Percentiles rank a stretch among this genome's conserved stretches.
phyloP scores from a whole-genome alignment of 768 basidiomycete genomes.

The Lyophyllum semitale region DNA sequence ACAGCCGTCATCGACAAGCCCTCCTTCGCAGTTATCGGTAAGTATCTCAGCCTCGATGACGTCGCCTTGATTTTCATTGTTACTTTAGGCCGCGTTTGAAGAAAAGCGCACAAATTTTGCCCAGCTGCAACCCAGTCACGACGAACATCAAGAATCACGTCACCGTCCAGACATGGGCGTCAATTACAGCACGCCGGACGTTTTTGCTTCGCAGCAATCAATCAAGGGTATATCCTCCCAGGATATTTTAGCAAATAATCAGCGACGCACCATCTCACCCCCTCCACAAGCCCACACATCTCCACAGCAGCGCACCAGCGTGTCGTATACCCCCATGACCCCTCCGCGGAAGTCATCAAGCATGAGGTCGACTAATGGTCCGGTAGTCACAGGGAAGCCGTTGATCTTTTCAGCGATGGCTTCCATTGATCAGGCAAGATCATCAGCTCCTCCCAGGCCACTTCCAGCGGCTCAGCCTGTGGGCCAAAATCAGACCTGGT shows the following conservation, averaged over 20 bases:
- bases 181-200: slow-evolving; percentile 9
- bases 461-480: neutral
- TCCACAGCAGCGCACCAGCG: slow-evolving; percentile 4
- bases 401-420: slow-evolving; percentile 66
- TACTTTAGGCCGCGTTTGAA: slow-evolving; percentile 4
- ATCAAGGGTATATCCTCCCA: neutral
- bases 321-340: slow-evolving; percentile 8
- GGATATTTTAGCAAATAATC: neutral
- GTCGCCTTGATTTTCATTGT: slow-evolving; percentile 3
- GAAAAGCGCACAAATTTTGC: neutral
- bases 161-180: slow-evolving; percentile 10
- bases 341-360: slow-evolving; percentile 24
- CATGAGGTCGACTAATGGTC: slow-evolving; percentile 16
- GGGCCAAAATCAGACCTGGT: neutral
- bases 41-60: slow-evolving; percentile 5
- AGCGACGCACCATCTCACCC: slow-evolving; percentile 2
- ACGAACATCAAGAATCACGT: neutral
- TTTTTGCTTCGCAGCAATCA: neutral
- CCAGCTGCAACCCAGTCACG: neutral
- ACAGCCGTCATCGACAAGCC: slow-evolving; percentile 1
- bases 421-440: slow-evolving; percentile 22
- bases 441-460: slow-evolving; percentile 2
- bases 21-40: slow-evolving; percentile 12
- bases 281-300: neutral
- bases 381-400: slow-evolving; percentile 46